Evolutionary conservation across 441 rosid genomes (phyloP), one percentile per base, ranked within the genome.

Genomic region (Dalechampia spathulata): DNA sequence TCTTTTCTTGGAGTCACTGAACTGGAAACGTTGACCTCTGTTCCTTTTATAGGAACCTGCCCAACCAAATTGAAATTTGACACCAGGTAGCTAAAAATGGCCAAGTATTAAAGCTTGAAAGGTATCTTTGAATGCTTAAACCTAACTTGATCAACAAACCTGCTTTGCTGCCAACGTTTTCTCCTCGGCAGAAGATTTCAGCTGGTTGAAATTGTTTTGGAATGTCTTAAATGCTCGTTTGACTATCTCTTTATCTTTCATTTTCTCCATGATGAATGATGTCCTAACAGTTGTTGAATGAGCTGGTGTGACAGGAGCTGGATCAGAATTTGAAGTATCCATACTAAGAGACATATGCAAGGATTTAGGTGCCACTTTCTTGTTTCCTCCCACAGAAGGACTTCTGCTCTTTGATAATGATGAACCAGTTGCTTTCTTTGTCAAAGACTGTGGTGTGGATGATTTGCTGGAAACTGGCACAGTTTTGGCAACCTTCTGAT

Each of bases 181-280:
- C 57, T 68, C 83, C 20, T 74, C 75, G 1, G 59, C 45, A 34
- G 87, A 75, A 36, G 78, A 61, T 65, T 66, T 78, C 39, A 71
- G 62, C 52, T 73, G 81, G 57, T 63, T 72, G 12, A 60, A 72
- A 77, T 74, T 81, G 65, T 68, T 83, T 63, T 83, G 96, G 67
- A 94, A 94, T 17, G 95, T 67, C 70, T 84, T 90, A 58, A 94
- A 94, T 12, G 95, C 96, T 40, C 96, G 85, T 67, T 79, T 90
- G 14, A 94, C 88, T 60, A 86, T 90, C 72, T 94, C 99, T 70
- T 94, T 94, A 71, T 94, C 96, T n/a, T 90, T 92, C 99, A 94
- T 94, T 67, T 73, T 81, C 70, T 90, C 99, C 99, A 90, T 90
- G 27, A 94, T 79, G 58, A 81, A 65, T 50, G 96, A 83, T 56